phyloP scores from a whole-genome alignment of 306 rosid genomes.

The Fragaria vesca region DNA sequence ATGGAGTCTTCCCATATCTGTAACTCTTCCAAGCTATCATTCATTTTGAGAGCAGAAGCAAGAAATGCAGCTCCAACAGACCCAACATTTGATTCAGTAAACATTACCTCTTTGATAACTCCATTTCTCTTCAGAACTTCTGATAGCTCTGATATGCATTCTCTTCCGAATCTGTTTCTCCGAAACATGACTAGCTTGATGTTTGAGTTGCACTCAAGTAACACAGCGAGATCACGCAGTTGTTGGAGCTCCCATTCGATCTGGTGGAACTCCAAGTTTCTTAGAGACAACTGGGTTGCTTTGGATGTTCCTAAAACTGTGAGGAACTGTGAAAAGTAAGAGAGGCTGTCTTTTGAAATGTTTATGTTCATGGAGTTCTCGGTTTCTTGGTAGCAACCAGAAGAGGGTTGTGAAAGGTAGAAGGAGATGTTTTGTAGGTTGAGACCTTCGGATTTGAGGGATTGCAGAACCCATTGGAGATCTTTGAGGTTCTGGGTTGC shows the following conservation, averaged over 20 bases:
- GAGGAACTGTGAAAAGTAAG: conserved; percentile 53
- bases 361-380: conserved; percentile 72
- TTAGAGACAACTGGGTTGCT: conserved; percentile 39
- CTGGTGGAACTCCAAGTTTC: conserved; percentile 76
- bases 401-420: conserved; percentile 70
- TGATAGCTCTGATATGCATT: conserved; percentile 49
- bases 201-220: conserved; percentile 43
- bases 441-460: conserved; percentile 47
- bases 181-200: conserved; percentile 54
- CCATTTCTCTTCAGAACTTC: conserved; percentile 48
- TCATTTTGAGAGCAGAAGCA: conserved; percentile 72
- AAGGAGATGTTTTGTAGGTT: conserved; percentile 70
- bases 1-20: conserved; percentile 96
- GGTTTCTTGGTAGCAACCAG: conserved; percentile 68
- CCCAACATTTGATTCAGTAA: conserved; percentile 72
- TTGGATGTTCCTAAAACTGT: conserved; percentile 40
- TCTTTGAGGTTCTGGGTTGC: conserved; percentile 54
- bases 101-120: conserved; percentile 74
- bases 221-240: conserved; percentile 38
- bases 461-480: conserved; percentile 57
- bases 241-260: conserved; percentile 62
- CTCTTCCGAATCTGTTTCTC: conserved; percentile 58
- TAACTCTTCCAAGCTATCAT: conserved; percentile 70
- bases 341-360: conserved; percentile 50
- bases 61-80: conserved; percentile 62